These are phyloP conservation scores for Paxillus ammoniavirescens DNA, from an alignment of 768 basidiomycete genomes.

Conservation along the genomic window DNA sequence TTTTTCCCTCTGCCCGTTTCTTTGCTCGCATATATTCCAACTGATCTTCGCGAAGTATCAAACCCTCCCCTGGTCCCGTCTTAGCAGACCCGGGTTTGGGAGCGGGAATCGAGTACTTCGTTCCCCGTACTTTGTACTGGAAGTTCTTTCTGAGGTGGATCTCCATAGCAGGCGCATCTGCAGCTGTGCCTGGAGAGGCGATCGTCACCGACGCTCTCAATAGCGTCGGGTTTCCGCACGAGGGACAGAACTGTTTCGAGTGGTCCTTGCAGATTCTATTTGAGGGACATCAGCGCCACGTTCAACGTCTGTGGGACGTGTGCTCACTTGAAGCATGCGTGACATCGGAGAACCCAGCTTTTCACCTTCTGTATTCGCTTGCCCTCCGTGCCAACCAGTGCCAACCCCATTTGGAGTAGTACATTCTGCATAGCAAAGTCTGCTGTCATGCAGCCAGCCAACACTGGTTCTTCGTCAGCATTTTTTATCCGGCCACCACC, in stretches of 20 bases:
- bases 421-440: slow-evolving; percentile 99
- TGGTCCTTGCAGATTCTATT: slow-evolving; percentile 91
- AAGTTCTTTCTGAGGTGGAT: slow-evolving; percentile 96
- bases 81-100: slow-evolving; percentile 90
- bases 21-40: slow-evolving; percentile 81
- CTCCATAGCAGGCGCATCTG: slow-evolving; percentile 68
- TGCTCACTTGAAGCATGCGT: slow-evolving; percentile 98
- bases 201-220: slow-evolving; percentile 90
- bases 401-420: slow-evolving; percentile 89
- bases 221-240: slow-evolving; percentile 91
- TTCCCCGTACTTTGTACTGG: slow-evolving; percentile 89
- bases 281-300: neutral
- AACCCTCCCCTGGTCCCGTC: slow-evolving; percentile 73
- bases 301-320: neutral
- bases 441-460: slow-evolving; percentile 92
- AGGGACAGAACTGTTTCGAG: slow-evolving; percentile 94
- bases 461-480: slow-evolving; percentile 42
- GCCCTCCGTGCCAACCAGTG: slow-evolving; percentile 86
- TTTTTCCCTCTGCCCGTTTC: slow-evolving; percentile 69
- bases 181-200: slow-evolving; percentile 57
- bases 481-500: slow-evolving; percentile 27
- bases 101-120: slow-evolving; percentile 87
- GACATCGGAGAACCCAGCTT: slow-evolving; percentile 95
- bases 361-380: slow-evolving; percentile 88
- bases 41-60: slow-evolving; percentile 94